Conservation (phyloP, 257 asterid genomes). For the Voacanga thouarsii region DNA sequence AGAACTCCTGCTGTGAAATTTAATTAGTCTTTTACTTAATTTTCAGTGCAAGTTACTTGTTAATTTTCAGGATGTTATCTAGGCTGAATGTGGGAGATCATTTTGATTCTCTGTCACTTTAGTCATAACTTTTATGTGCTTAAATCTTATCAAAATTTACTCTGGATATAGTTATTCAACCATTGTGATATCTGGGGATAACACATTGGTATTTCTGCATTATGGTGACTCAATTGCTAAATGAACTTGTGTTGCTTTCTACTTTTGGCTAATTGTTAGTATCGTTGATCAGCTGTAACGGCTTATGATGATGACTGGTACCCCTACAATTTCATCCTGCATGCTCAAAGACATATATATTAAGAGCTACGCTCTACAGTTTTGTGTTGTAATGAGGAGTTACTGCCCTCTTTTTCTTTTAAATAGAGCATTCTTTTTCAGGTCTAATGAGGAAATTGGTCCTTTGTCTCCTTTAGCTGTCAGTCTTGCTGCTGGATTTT, state of each 20-base stretch:
- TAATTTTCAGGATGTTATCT: too few relatives aligned
- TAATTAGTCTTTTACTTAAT: background rate
- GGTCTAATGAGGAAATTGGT: conserved; percentile 71
- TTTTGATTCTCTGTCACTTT: background rate
- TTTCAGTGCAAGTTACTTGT: background rate
- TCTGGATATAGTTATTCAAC: background rate
- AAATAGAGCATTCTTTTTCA: conserved; percentile 26
- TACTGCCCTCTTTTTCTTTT: background rate
- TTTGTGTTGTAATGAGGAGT: background rate
- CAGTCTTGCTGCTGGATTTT: conserved; percentile 86
- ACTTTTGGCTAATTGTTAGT: background rate
- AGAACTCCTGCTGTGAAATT: background rate
- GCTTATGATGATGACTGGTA: background rate
- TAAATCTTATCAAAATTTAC: background rate
- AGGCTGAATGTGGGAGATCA: background rate
- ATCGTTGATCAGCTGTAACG: background rate
- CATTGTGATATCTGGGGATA: background rate
- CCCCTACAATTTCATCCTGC: background rate
- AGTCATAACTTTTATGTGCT: background rate
- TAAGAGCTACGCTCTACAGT: background rate
- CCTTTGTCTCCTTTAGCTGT: conserved; percentile 85
- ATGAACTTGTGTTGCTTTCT: background rate
- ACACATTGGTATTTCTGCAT: background rate
- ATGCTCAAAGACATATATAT: background rate
- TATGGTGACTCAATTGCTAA: background rate